phyloP scores from a whole-genome alignment of 345 rosid species.

The Salix arbutifolia region DNA sequence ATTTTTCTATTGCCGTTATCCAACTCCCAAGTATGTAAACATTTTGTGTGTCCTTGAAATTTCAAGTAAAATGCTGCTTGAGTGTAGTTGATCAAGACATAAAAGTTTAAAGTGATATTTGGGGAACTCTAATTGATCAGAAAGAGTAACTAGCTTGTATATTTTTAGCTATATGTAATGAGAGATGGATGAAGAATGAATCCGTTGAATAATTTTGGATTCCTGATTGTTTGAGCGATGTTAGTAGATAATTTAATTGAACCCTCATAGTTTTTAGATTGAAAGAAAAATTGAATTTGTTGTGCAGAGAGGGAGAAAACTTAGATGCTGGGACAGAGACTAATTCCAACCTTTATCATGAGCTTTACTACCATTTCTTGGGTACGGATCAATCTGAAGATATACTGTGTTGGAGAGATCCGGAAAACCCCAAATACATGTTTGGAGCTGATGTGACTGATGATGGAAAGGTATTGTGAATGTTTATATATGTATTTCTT shows the following conservation, averaged over 20 bases:
- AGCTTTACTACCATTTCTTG: conserved; percentile 72
- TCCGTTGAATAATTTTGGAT: background rate
- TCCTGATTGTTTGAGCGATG: background rate
- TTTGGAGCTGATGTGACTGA: conserved; percentile 59
- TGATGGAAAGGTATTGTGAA: conserved; percentile 66
- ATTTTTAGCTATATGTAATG: background rate
- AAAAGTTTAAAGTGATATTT: background rate
- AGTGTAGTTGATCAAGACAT: background rate
- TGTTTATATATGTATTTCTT: background rate
- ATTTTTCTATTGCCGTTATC: conserved; percentile 87
- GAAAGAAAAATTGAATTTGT: background rate
- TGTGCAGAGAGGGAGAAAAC: conserved; percentile 63
- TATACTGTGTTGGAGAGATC: conserved; percentile 86
- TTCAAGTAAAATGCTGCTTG: background rate
- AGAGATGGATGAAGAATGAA: background rate
- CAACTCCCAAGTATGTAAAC: conserved; percentile 66
- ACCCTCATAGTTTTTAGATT: background rate
- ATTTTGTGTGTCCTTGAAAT: background rate
- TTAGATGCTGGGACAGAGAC: conserved; percentile 97
- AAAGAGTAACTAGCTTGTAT: background rate
- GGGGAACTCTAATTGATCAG: background rate
- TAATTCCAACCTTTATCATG: conserved; percentile 70
- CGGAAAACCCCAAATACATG: conserved; percentile 62
- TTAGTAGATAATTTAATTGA: background rate
- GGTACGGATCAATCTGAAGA: conserved; percentile 80